A percentile compares a stretch with the other conserved stretches of the same genome.
Conservation (phyloP, 495 filamentous ascomycete genomes). For the Aspergillus ellipticus region DNA sequence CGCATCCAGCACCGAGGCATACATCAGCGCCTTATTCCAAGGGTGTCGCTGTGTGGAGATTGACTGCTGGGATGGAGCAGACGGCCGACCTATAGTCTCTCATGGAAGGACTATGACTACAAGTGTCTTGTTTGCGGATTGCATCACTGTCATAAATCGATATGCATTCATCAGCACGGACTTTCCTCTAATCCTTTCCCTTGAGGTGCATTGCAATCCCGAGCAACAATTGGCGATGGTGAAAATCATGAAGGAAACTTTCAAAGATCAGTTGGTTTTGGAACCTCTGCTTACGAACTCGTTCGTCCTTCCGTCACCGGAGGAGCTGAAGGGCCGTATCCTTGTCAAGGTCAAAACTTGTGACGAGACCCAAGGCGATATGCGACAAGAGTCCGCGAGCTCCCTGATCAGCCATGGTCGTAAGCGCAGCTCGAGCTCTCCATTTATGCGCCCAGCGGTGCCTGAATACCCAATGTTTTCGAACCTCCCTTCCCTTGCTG, state of each 20-base stretch:
- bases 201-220: constrained; percentile 88
- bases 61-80: constrained; percentile 93
- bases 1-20: constrained; percentile 87
- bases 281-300: constrained; percentile 66
- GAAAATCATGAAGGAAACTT: constrained; percentile 78
- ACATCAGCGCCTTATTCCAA: constrained; percentile 81
- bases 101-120: constrained; percentile 89
- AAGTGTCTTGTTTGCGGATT: constrained; percentile 80
- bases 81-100: constrained; percentile 80
- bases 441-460: constrained; percentile 56
- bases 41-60: constrained; percentile 95
- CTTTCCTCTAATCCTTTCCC: constrained; percentile 87
- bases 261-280: constrained; percentile 72
- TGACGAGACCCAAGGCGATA: constrained; percentile 37
- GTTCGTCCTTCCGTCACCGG: constrained; percentile 72
- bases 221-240: constrained; percentile 87
- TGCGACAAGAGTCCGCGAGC: constrained; percentile 35
- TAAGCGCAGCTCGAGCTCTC: constrained; percentile 77
- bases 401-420: constrained; percentile 54
- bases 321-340: constrained; percentile 76
- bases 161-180: constrained; percentile 81
- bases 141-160: constrained; percentile 86
- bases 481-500: constrained; percentile 53
- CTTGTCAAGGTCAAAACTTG: constrained; percentile 89
- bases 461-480: constrained; percentile 53